Percentiles rank a stretch among this genome's conserved stretches.
These are phyloP conservation scores for Hymenotorrendiella dingleyae DNA, from an alignment of 2,329 filamentous ascomycete genomes.

Conservation along the genomic window DNA sequence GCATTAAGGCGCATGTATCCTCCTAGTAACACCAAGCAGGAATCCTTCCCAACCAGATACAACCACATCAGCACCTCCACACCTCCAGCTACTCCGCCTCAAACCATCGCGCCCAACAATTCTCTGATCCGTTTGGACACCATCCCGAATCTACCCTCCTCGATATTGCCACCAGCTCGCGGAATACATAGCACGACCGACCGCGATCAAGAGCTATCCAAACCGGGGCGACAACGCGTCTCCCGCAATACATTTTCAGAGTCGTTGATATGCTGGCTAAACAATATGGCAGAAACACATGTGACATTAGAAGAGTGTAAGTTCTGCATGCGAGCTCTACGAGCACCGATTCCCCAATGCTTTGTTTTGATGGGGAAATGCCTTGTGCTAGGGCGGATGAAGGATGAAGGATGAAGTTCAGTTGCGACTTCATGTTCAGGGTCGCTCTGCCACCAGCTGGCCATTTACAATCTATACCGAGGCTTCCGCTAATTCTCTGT, in stretches of 20 bases:
- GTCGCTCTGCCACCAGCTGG: too few relatives aligned
- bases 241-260: slow-evolving; percentile 16
- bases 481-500: slow-evolving; percentile 12
- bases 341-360: neutral
- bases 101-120: neutral
- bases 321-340: slow-evolving; percentile 23
- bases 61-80: neutral
- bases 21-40: slow-evolving; percentile 1
- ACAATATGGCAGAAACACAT: slow-evolving; percentile 67
- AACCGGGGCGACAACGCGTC: slow-evolving; percentile 2
- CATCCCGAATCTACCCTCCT: too few relatives aligned
- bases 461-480: too few relatives aligned
- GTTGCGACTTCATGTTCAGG: too few relatives aligned
- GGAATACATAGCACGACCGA: neutral
- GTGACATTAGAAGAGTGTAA: slow-evolving; percentile 88
- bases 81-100: too few relatives aligned
- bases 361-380: neutral
- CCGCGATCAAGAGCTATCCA: slow-evolving; percentile 1
- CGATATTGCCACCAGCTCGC: neutral
- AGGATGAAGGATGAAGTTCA: too few relatives aligned
- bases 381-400: too few relatives aligned
- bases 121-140: neutral
- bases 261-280: slow-evolving; percentile 54
- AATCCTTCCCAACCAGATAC: neutral
- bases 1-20: too few relatives aligned